Conservation (phyloP, 208 protist species). For the Acanthamoeba royreba region DNA sequence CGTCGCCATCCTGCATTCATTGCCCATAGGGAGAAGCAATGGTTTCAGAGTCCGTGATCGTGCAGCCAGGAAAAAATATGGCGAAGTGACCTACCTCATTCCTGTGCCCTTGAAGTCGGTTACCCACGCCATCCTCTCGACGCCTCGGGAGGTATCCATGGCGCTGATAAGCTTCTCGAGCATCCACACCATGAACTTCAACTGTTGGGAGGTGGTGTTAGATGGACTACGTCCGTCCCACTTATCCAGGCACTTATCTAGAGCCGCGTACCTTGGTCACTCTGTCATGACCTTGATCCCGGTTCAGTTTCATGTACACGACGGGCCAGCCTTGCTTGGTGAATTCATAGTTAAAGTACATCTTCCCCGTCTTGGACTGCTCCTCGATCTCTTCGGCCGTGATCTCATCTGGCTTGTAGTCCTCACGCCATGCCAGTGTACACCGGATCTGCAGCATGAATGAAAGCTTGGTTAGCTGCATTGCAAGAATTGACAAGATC, state of each 20-base stretch:
- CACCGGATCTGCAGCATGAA: background rate
- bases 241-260: too few relatives aligned
- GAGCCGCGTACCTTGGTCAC: background rate
- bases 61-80: too few relatives aligned
- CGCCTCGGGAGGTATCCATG: background rate
- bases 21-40: background rate
- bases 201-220: background rate
- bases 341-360: background rate
- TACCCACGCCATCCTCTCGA: background rate
- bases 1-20: background rate
- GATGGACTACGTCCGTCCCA: too few relatives aligned
- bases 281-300: background rate
- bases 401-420: background rate
- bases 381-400: background rate
- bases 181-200: conserved; percentile 39
- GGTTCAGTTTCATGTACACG: background rate
- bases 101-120: background rate
- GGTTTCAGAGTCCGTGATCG: too few relatives aligned
- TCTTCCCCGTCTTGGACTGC: background rate
- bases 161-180: background rate
- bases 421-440: background rate
- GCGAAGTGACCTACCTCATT: background rate
- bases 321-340: background rate
- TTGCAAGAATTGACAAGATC: too few relatives aligned
- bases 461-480: too few relatives aligned